Evolutionary conservation across 2,329 filamentous ascomycete genomes (phyloP).

Genomic region (Cordyceps cicadae): DNA sequence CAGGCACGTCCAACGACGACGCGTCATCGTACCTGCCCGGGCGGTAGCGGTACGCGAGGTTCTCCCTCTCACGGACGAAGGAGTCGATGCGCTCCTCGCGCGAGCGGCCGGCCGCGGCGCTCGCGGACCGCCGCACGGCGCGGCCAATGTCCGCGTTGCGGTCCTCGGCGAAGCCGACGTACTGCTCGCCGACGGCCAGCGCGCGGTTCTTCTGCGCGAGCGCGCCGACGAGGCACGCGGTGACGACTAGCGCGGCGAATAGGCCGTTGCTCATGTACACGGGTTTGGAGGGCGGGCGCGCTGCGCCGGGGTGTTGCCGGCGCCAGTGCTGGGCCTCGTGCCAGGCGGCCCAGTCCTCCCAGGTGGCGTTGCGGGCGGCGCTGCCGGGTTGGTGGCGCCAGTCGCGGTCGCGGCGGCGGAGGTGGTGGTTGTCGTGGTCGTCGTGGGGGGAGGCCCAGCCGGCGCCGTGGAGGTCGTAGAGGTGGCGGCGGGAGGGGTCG

Average conservation of each 20-base stretch:
- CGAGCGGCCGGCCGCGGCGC: conserved; percentile 42
- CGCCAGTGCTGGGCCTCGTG: conserved; percentile 43
- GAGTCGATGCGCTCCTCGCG: conserved; percentile 63
- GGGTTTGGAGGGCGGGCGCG: conserved; percentile 39
- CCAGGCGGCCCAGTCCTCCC: conserved; percentile 95
- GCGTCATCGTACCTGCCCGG: conserved; percentile 23
- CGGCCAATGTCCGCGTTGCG: conserved; percentile 58
- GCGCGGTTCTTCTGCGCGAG: conserved; percentile 66
- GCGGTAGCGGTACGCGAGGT: conserved; percentile 25
- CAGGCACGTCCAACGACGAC: neutral
- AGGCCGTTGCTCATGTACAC: conserved; percentile 69
- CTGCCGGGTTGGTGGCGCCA: conserved; percentile 43
- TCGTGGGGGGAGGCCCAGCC: conserved; percentile 55
- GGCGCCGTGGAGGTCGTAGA: conserved; percentile 73
- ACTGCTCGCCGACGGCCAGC: conserved; percentile 49
- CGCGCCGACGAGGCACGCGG: conserved; percentile 60
- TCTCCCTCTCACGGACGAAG: conserved; percentile 68
- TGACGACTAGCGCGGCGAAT: conserved; percentile 62
- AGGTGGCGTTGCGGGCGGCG: conserved; percentile 70
- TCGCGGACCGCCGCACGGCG: conserved; percentile 44
- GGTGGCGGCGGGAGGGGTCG: conserved; percentile 65
- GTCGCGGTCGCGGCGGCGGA: conserved; percentile 32
- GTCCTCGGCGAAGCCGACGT: conserved; percentile 59
- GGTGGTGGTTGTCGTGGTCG: neutral
- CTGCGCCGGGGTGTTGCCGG: conserved; percentile 29